Evolutionary conservation across 2,329 filamentous ascomycete species (phyloP), one percentile per base, ranked within the genome.

Genomic region (Stylonectria norvegica): DNA sequence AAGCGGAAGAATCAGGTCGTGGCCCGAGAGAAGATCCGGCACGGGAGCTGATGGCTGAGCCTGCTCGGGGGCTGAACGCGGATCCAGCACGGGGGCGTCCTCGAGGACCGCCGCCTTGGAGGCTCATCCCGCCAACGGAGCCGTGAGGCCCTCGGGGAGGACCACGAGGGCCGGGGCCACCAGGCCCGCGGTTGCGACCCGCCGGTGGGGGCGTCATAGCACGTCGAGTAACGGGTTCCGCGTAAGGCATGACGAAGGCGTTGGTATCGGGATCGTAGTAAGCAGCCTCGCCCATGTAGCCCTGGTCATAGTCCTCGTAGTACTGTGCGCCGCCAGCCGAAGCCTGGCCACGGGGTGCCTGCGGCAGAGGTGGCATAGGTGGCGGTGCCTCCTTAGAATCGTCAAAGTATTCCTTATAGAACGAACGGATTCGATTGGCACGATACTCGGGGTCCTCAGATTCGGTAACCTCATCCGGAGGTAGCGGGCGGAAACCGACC

Each of bases 361-460:
- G 53, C 14, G 63, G 67, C 49, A 56, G 37, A 11, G 36, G 40
- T 6, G 64, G 64, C 53, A 73, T 51, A 2, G 69, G 67, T 18
- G 70, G 71, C n/a, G 65, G 56, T 5, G 61, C 52, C 29, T 66
- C 64, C 60, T 81, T 86, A 43, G 73, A 80, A 29, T 96, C 91
- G 52, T 97, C 93, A 56, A 98, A 98, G 70, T 98, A 98, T 62
- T 98, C 93, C 71, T 96, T 96, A 73, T 98, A 98, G 72, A 98
- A 98, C 4, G 93, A 98, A 63, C 93, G 81, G 53, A 98, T 98
- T 43, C 93, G 83, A 71, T 96, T 97, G 49, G 93, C 93, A 57
- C 93, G 82, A 58, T 91, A 83, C 64, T 97, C 93, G 0, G 93
- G 89, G 61, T 96, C 91, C 60, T 97, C 93, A 3, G 83, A 79